Conservation (phyloP, 306 rosid species). For the Macrotyloma uniflorum region DNA sequence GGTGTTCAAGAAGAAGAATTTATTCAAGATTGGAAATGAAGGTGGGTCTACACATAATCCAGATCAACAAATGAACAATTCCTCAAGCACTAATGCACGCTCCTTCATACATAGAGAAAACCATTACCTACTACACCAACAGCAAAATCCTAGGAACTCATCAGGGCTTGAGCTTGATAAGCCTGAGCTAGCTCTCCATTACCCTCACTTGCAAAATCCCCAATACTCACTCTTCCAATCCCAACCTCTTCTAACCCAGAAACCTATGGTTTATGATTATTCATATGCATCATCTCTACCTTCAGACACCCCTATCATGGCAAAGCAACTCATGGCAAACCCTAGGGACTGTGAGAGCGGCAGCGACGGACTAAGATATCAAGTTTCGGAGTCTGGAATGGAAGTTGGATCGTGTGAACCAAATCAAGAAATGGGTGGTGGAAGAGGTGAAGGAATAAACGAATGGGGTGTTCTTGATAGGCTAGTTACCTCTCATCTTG, state of each 20-base stretch:
- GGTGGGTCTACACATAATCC: constrained; percentile 55
- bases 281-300: constrained; percentile 46
- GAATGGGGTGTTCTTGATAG: constrained; percentile 89
- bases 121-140: constrained; percentile 56
- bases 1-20: constrained; percentile 92
- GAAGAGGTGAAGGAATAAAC: constrained; percentile 52
- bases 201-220: constrained; percentile 53
- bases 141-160: constrained; percentile 46
- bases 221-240: constrained; percentile 66
- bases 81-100: constrained; percentile 37
- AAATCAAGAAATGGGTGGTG: constrained; percentile 43
- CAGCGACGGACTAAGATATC: constrained; percentile 61
- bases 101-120: constrained; percentile 66
- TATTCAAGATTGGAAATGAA: constrained; percentile 75
- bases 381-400: constrained; percentile 53
- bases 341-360: constrained; percentile 76
- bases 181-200: constrained; percentile 59
- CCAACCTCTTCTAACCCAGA: constrained; percentile 46
- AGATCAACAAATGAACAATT: constrained; percentile 60
- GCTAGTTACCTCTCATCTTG: constrained; percentile 62
- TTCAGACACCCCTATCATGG: constrained; percentile 46
- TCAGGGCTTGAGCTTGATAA: constrained; percentile 54
- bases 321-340: constrained; percentile 71
- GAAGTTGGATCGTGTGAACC: constrained; percentile 58
- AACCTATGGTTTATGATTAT: constrained; percentile 45